phyloP scores from a whole-genome alignment of 23 red algal genomes.

The Gracilaria caudata region DNA sequence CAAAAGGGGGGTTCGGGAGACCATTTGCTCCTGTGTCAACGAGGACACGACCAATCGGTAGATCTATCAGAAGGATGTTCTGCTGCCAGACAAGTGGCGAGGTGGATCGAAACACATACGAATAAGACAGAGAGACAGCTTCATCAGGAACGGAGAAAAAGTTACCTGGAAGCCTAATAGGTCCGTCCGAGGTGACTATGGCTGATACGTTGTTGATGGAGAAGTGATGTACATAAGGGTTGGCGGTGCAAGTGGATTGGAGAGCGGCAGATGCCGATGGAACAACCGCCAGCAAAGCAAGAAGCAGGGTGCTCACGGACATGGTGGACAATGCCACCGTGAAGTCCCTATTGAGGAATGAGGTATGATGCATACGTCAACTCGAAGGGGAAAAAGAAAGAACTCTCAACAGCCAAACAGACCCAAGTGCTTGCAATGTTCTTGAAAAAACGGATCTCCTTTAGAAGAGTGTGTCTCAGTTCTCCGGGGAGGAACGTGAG shows the following conservation, averaged over 20 bases:
- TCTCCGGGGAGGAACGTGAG: too few species aligned
- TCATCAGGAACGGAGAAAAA: constrained; percentile 34
- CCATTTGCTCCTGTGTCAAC: constrained; percentile 24
- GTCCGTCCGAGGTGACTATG: constrained; percentile 38
- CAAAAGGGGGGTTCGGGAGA: constrained; percentile 2
- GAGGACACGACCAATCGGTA: constrained; percentile 22
- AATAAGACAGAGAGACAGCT: neutral
- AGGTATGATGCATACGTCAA: too few species aligned
- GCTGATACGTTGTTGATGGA: constrained; percentile 18
- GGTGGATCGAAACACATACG: constrained; percentile 6
- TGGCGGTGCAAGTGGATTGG: constrained; percentile 15
- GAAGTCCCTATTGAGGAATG: neutral
- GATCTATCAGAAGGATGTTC: constrained; percentile 32
- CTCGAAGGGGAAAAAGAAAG: too few species aligned
- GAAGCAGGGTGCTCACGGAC: neutral
- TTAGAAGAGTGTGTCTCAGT: too few species aligned
- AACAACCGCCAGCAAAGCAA: neutral
- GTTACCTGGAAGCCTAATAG: neutral
- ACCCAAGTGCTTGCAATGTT: too few species aligned
- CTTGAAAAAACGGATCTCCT: too few species aligned
- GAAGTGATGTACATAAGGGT: constrained; percentile 33
- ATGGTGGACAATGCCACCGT: neutral
- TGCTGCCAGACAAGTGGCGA: constrained; percentile 26
- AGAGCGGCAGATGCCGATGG: neutral
- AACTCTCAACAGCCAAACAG: too few species aligned